Evolutionary conservation across 2,329 filamentous ascomycete genomes (phyloP), one percentile per base, ranked within the genome.

Genomic region (Setomelanomma holmii): DNA sequence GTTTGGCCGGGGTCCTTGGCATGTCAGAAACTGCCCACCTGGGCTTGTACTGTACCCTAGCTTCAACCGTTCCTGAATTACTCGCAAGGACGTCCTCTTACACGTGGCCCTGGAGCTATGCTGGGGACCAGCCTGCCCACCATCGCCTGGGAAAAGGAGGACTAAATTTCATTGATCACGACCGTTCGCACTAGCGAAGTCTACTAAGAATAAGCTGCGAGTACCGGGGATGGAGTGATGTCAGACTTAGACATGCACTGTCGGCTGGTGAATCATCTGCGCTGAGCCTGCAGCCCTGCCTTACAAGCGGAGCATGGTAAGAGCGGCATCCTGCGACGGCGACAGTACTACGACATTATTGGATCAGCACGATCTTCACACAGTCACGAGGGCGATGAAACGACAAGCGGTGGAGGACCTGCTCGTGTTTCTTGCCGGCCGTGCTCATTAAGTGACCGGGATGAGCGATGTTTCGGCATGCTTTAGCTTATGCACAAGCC

Each of bases 371-470:
- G 60, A 72, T 69, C 63, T 67, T 71, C 66, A 68, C 53, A 61
- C 66, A 63, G 71, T 74, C 72, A 75, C 73, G 71, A 74, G 73
- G 69, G 55, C 64, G 67, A 67, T 75, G 73, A 75, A 75, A 75
- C 72, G 66, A 65, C 63, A 62, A 58, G 58, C 61, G 62, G 63
- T 56, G 62, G 56, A 61, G 56, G 53, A 59, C 54, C 60, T 61
- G 64, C 68, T 72, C 70, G 71, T 74, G 70, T 72, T 74, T 73
- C 58, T 60, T 64, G 58, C 52, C 55, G 62, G 58, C 68, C 64
- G 61, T 67, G 69, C 63, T 58, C 63, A 63, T 60, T 58, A 67
- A 57, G 44, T 56, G 68, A 64, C 69, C 56, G 59, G 70, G 71
- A 69, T 72, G 61, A 61, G 64, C 68, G 64, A 73, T 75, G 72